Evolutionary conservation across 2,329 filamentous ascomycete species (phyloP).

Genomic region (Ceratocystis eucalypticola): DNA sequence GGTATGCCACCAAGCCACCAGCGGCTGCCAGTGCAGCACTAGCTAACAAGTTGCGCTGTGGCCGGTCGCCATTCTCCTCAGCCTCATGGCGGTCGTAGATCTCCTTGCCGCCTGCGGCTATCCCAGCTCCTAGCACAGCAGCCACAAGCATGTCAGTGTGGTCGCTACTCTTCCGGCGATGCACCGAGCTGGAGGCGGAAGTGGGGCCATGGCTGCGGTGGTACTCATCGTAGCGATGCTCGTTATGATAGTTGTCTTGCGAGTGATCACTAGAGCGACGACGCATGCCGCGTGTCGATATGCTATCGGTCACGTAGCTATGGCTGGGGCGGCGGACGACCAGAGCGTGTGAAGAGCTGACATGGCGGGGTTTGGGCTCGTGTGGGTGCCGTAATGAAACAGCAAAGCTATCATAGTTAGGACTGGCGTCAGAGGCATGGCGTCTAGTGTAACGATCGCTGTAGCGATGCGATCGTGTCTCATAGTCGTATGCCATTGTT

Average conservation of each 20-base stretch:
- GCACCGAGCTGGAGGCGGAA: constrained; percentile 43
- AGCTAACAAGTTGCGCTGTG: constrained; percentile 45
- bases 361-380: constrained; percentile 1
- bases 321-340: constrained; percentile 15
- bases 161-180: constrained; percentile 37
- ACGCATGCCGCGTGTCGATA: constrained; percentile 34
- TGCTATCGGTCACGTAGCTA: constrained; percentile 4
- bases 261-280: constrained; percentile 46
- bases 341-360: constrained; percentile 4
- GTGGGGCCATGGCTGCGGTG: constrained; percentile 34
- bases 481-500: constrained; percentile 37
- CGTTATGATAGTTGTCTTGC: constrained; percentile 43
- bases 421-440: background rate
- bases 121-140: constrained; percentile 49
- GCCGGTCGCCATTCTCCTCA: constrained; percentile 32
- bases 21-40: constrained; percentile 50
- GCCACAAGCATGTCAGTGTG: constrained; percentile 55
- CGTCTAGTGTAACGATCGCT: constrained; percentile 4
- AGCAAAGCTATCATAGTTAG: constrained; percentile 8
- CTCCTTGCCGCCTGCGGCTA: constrained; percentile 54
- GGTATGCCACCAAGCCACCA: constrained; percentile 50
- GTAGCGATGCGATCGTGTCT: constrained; percentile 30
- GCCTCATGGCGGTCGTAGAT: constrained; percentile 50
- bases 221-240: constrained; percentile 35
- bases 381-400: constrained; percentile 10